phyloP scores from a whole-genome alignment of 371 early-diverging fungal species.

The Apophysomyces trapeziformis region DNA sequence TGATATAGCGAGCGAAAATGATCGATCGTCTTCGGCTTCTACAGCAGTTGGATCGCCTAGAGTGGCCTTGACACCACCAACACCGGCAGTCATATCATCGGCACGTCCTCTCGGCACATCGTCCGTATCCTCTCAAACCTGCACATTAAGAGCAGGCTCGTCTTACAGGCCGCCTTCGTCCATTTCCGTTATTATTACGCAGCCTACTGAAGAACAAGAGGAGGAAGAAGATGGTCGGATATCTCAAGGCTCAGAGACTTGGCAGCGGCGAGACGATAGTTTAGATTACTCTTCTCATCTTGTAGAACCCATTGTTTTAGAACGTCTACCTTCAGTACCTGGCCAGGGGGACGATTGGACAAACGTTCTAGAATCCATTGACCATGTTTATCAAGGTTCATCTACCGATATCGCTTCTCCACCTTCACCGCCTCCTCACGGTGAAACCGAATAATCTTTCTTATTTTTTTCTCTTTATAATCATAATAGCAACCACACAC shows the following conservation, averaged over 20 bases:
- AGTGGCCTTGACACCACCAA: background rate
- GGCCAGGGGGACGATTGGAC: background rate
- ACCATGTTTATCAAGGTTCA: background rate
- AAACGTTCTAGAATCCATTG: slow-evolving; percentile 4
- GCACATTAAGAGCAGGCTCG: background rate
- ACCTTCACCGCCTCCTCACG: background rate
- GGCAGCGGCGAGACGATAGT: background rate
- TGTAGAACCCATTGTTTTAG: background rate
- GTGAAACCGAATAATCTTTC: background rate
- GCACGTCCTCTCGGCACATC: background rate
- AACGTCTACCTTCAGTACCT: background rate
- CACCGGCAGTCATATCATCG: background rate
- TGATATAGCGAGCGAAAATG: background rate
- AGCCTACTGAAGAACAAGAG: background rate
- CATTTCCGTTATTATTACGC: background rate
- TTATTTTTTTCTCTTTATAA: background rate
- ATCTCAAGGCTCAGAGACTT: background rate
- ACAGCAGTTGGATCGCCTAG: background rate
- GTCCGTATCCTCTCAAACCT: background rate
- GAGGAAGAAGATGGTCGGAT: background rate
- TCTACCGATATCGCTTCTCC: background rate
- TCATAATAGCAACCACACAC: background rate
- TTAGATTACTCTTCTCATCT: background rate
- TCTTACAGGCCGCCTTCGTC: background rate
- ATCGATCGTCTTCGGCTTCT: background rate